A percentile compares a stretch with the other conserved stretches of the same genome.
phyloP scores from a whole-genome alignment of 2,329 filamentous ascomycete species.

The Didymella pinodella region DNA sequence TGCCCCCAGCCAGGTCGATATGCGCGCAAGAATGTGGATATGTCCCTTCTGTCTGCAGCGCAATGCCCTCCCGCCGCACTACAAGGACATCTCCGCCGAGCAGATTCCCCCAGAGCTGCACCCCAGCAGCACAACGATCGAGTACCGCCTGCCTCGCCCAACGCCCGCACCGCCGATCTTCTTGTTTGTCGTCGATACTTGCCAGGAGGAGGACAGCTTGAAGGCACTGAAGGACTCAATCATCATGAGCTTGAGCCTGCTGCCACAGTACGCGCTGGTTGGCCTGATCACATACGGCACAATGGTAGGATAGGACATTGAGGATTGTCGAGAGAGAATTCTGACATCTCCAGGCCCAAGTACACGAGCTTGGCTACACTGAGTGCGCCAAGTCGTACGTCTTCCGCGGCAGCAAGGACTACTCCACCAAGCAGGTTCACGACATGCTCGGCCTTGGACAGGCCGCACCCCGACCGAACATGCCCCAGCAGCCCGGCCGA shows the following conservation, averaged over 20 bases:
- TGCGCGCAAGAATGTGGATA: conserved; percentile 84
- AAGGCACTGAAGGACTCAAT: conserved; percentile 84
- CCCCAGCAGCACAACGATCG: conserved; percentile 84
- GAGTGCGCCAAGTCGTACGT: conserved; percentile 99
- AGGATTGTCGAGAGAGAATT: background rate
- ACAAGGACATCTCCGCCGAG: conserved; percentile 87
- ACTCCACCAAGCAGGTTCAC: conserved; percentile 97
- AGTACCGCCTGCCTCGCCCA: conserved; percentile 81
- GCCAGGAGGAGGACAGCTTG: conserved; percentile 86
- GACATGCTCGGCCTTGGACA: conserved; percentile 92
- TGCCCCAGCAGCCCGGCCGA: conserved; percentile 76
- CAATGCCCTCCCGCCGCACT: conserved; percentile 83
- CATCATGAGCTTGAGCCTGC: conserved; percentile 82
- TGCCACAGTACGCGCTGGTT: conserved; percentile 82
- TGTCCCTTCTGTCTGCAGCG: conserved; percentile 87
- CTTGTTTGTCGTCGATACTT: conserved; percentile 86
- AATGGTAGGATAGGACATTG: conserved; percentile 67
- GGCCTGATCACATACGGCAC: conserved; percentile 89
- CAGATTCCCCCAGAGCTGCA: conserved; percentile 85
- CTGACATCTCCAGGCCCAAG: conserved; percentile 72
- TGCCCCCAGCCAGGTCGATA: conserved; percentile 74
- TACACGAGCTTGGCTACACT: conserved; percentile 96
- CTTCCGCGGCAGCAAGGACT: conserved; percentile 97
- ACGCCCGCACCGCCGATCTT: conserved; percentile 89
- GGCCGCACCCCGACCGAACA: conserved; percentile 72